Conservation (phyloP, 176 grass and related monocot genomes). For the sorghum (Sorghum bicolor) region DNA sequence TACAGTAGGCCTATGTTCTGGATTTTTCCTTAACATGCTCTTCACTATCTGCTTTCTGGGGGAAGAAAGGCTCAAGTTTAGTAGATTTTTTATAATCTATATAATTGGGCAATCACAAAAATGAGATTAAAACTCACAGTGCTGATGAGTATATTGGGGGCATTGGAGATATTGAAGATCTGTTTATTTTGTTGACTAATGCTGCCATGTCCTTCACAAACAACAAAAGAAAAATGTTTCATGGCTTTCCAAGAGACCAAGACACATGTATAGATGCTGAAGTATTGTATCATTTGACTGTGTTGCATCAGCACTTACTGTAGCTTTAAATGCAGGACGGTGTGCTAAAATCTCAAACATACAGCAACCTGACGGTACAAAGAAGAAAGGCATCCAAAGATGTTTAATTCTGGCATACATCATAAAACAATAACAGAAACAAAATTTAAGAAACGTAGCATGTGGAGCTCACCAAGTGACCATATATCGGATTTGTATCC, state of each 20-base stretch:
- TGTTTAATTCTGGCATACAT: slow-evolving; percentile 6
- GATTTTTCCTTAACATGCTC: slow-evolving; percentile 89
- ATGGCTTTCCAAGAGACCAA: slow-evolving; percentile 5
- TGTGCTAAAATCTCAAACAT: slow-evolving; percentile 97
- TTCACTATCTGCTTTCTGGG: slow-evolving; percentile 85
- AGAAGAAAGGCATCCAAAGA: not conserved
- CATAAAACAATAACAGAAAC: not conserved
- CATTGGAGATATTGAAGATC: slow-evolving; percentile 88
- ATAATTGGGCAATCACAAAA: not conserved
- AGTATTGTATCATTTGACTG: not conserved
- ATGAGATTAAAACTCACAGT: slow-evolving; percentile 45
- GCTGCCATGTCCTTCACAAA: slow-evolving; percentile 72
- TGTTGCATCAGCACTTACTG: slow-evolving; percentile 43
- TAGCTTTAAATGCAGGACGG: slow-evolving; percentile 72
- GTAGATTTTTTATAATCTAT: not conserved
- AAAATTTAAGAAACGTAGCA: not conserved
- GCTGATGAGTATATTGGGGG: slow-evolving; percentile 68
- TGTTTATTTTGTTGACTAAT: slow-evolving; percentile 89
- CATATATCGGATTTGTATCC: slow-evolving; percentile 90
- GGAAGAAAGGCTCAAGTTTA: slow-evolving; percentile 13
- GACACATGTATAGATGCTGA: not conserved
- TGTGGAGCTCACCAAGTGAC: slow-evolving; percentile 59
- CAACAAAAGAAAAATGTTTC: not conserved
- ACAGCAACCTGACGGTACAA: slow-evolving; percentile 67
- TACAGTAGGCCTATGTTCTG: slow-evolving; percentile 89